Conservation (phyloP, 2,329 filamentous ascomycete species). For the Sporothrix pseudoabietina region DNA sequence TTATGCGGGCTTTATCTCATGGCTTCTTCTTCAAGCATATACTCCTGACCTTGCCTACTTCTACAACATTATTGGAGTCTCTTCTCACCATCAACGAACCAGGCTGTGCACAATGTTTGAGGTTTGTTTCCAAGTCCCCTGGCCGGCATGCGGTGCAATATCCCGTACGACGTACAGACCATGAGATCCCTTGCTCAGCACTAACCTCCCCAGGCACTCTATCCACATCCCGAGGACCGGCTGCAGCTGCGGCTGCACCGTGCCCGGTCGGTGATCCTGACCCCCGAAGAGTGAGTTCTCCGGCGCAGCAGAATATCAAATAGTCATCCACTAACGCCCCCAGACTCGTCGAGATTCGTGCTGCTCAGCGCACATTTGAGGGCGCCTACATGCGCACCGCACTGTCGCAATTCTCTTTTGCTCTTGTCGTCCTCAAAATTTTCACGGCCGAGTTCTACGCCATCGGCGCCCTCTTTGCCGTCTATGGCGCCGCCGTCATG, state of each 20-base stretch:
- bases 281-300: slow-evolving; percentile 67
- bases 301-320: neutral
- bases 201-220: slow-evolving; percentile 38
- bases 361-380: slow-evolving; percentile 94
- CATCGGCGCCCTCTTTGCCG: slow-evolving; percentile 93
- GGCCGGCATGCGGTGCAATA: neutral
- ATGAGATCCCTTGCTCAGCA: neutral
- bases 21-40: neutral
- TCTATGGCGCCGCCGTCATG: slow-evolving; percentile 84
- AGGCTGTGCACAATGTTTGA: slow-evolving; percentile 31
- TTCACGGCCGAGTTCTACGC: slow-evolving; percentile 96
- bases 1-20: neutral
- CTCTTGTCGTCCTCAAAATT: slow-evolving; percentile 91
- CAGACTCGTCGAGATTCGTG: slow-evolving; percentile 87
- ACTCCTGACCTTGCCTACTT: neutral
- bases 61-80: neutral
- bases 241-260: slow-evolving; percentile 82
- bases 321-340: neutral
- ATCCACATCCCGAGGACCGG: slow-evolving; percentile 64
- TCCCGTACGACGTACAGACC: too few relatives aligned
- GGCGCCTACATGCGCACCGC: slow-evolving; percentile 95
- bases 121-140: slow-evolving; percentile 25
- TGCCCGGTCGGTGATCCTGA: slow-evolving; percentile 79
- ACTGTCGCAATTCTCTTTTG: slow-evolving; percentile 91
- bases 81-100: neutral